Conservation (phyloP, 2,329 filamentous ascomycete species). For the Dothideomycetes sp. region DNA sequence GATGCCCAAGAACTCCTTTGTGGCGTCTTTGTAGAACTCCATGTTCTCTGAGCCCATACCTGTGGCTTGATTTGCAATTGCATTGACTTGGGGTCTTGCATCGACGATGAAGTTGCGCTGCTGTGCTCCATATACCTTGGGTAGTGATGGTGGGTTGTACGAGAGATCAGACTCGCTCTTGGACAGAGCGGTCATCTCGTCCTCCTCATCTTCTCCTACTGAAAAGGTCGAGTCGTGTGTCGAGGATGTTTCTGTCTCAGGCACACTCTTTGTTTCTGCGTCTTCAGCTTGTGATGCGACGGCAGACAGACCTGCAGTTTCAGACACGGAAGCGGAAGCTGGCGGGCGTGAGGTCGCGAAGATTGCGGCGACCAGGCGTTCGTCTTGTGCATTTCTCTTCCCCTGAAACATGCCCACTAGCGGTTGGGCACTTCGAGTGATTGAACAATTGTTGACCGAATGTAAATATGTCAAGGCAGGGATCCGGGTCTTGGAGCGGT, state of each 20-base stretch:
- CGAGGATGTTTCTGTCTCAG: neutral
- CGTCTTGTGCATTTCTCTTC: constrained; percentile 89
- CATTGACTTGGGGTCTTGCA: constrained; percentile 87
- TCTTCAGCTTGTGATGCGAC: neutral
- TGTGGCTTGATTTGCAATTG: constrained; percentile 84
- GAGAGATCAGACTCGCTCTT: constrained; percentile 6
- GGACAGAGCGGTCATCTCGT: constrained; percentile 1
- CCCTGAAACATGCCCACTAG: constrained; percentile 67
- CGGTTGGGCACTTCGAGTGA: constrained; percentile 89
- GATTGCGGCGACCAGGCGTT: constrained; percentile 83
- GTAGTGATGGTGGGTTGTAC: neutral
- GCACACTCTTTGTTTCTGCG: constrained; percentile 2
- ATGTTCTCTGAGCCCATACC: constrained; percentile 95
- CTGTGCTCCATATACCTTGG: constrained; percentile 70
- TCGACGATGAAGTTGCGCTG: constrained; percentile 93
- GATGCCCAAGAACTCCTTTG: constrained; percentile 87
- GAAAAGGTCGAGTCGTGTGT: neutral
- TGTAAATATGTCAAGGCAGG: constrained; percentile 91
- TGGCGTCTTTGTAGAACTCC: constrained; percentile 88
- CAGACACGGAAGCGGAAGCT: constrained; percentile 3
- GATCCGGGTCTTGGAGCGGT: constrained; percentile 80
- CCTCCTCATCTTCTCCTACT: neutral
- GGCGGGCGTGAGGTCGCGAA: constrained; percentile 57
- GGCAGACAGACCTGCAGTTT: neutral
- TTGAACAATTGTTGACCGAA: constrained; percentile 90